phyloP scores from a whole-genome alignment of 2,329 filamentous ascomycete genomes.

The Hypocrella siamensis region DNA sequence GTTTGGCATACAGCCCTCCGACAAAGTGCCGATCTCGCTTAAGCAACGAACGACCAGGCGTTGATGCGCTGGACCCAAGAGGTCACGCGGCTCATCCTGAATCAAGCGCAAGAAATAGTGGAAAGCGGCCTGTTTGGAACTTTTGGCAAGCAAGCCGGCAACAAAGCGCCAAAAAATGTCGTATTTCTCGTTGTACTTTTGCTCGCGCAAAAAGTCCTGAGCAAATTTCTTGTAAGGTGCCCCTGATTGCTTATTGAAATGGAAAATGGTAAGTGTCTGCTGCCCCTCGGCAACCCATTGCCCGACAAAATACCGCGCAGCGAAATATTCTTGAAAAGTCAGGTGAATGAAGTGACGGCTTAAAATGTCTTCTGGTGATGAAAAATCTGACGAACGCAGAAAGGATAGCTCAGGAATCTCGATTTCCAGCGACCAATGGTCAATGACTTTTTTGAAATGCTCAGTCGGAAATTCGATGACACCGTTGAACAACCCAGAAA shows the following conservation, averaged over 20 bases:
- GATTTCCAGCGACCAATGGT: conserved; percentile 5
- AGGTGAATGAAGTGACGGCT: conserved; percentile 25
- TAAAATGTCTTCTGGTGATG: conserved; percentile 4
- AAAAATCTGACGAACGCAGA: conserved; percentile 16
- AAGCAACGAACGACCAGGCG: conserved; percentile 1
- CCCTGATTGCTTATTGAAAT: not conserved
- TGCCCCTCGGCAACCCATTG: conserved; percentile 10
- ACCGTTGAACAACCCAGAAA: conserved; percentile 17
- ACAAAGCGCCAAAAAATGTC: conserved; percentile 27
- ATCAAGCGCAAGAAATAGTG: not conserved
- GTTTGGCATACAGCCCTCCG: not conserved
- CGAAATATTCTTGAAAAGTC: conserved; percentile 27
- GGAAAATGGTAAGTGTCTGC: conserved; percentile 5
- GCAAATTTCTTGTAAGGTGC: not conserved
- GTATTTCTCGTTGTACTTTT: conserved; percentile 23
- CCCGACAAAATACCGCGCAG: conserved; percentile 20
- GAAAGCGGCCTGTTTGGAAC: not conserved
- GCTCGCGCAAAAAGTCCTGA: conserved; percentile 12
- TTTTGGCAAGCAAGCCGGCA: conserved; percentile 14
- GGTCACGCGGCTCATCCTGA: not conserved
- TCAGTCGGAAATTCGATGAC: conserved; percentile 15
- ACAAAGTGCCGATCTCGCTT: not conserved
- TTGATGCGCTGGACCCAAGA: conserved; percentile 1
- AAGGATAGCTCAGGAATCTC: conserved; percentile 17
- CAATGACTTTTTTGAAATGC: conserved; percentile 8